Percentiles rank a stretch among this genome's conserved stretches.
Evolutionary conservation across 1,139 yeast species (phyloP).

Genomic region (Suhomyces anneliseae): DNA sequence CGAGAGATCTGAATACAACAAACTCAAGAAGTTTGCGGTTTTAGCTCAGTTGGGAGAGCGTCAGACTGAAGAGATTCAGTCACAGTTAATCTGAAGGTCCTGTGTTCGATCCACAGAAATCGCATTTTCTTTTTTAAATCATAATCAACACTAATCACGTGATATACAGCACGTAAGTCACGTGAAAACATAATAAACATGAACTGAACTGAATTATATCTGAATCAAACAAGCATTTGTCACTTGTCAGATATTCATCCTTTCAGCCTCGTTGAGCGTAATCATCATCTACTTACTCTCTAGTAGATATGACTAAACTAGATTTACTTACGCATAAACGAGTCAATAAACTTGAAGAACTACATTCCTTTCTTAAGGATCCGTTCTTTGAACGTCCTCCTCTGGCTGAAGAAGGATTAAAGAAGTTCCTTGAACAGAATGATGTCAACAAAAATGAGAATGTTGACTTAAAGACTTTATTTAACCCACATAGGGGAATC

Average conservation of each 20-base stretch:
- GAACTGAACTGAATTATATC: slow-evolving; percentile 2
- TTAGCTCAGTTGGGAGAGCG: slow-evolving; percentile 91
- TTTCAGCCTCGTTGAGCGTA: too few species aligned
- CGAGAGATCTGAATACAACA: too few species aligned
- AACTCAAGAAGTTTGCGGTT: slow-evolving; percentile 26
- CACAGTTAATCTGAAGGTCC: slow-evolving; percentile 53
- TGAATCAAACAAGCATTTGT: neutral
- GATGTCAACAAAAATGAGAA: neutral
- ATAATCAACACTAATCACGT: slow-evolving; percentile 20
- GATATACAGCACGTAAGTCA: slow-evolving; percentile 13
- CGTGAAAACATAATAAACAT: slow-evolving; percentile 5
- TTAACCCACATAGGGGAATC: neutral
- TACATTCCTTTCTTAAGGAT: slow-evolving; percentile 7
- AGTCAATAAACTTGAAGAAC: slow-evolving; percentile 10
- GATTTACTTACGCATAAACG: slow-evolving; percentile 4
- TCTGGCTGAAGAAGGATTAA: neutral
- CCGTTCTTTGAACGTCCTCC: slow-evolving; percentile 6
- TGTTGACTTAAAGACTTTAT: slow-evolving; percentile 1
- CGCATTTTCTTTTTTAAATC: slow-evolving; percentile 15
- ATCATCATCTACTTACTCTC: too few species aligned
- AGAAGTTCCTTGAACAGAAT: slow-evolving; percentile 3
- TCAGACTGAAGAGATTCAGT: slow-evolving; percentile 68
- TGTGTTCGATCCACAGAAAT: slow-evolving; percentile 54
- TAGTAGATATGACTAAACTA: slow-evolving; percentile 1
- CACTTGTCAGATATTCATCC: too few species aligned